Evolutionary conservation across 371 early-diverging fungal species (phyloP).

Genomic region (Mucor velutinosus): DNA sequence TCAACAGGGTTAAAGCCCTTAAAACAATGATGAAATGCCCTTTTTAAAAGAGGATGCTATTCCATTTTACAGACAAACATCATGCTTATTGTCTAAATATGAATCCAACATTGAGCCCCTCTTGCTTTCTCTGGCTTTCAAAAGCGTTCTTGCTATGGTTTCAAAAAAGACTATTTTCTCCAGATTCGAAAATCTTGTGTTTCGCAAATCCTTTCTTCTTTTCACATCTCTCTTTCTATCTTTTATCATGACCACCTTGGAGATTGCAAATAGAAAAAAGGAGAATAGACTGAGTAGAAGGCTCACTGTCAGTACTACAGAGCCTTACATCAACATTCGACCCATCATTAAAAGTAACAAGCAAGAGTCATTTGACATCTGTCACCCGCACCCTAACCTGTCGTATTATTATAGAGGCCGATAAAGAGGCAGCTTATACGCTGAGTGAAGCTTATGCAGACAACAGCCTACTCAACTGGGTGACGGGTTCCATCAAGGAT

Average conservation of each 20-base stretch:
- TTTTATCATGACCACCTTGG: background rate
- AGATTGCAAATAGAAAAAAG: slow-evolving; percentile 16
- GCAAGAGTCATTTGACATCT: background rate
- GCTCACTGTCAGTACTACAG: slow-evolving; percentile 23
- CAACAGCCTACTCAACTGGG: slow-evolving; percentile 19
- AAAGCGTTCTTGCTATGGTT: background rate
- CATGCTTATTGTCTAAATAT: background rate
- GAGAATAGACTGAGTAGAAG: slow-evolving; percentile 23
- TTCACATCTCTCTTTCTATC: background rate
- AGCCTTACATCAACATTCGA: slow-evolving; percentile 25
- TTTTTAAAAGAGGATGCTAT: background rate
- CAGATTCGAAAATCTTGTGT: background rate
- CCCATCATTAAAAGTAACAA: slow-evolving; percentile 34
- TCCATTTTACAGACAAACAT: background rate
- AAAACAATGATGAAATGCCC: background rate
- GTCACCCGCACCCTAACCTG: background rate
- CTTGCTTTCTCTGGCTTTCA: background rate
- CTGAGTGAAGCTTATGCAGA: slow-evolving; percentile 29
- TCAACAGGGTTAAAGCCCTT: background rate
- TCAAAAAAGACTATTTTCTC: background rate
- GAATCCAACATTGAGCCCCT: background rate
- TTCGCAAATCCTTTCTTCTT: background rate
- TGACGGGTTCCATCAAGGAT: slow-evolving; percentile 21
- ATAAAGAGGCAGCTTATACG: slow-evolving; percentile 32
- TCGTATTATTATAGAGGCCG: slow-evolving; percentile 22